phyloP scores from a whole-genome alignment of 257 asterid genomes.

The Phtheirospermum japonicum region DNA sequence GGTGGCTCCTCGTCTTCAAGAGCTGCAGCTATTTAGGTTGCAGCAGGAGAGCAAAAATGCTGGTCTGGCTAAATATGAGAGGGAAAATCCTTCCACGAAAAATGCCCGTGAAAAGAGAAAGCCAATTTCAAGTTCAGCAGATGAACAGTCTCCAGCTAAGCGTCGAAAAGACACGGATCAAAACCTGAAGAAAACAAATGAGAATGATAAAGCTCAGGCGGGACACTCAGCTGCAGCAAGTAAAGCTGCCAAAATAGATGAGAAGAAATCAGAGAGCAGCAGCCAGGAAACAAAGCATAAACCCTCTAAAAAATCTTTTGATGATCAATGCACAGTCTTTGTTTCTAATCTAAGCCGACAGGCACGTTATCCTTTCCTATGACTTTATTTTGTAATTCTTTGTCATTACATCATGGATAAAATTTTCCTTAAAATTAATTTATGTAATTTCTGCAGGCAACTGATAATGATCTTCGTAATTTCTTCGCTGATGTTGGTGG shows the following conservation, averaged over 20 bases:
- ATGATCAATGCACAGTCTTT: slow-evolving; percentile 90
- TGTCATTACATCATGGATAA: slow-evolving; percentile 18
- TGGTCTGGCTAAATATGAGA: slow-evolving; percentile 41
- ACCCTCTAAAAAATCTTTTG: slow-evolving; percentile 50
- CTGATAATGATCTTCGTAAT: slow-evolving; percentile 51
- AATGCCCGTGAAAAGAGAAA: slow-evolving; percentile 77
- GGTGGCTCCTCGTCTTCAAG: slow-evolving; percentile 97
- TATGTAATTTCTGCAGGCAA: slow-evolving; percentile 52
- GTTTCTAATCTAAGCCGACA: slow-evolving; percentile 64
- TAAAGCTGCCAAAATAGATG: slow-evolving; percentile 37
- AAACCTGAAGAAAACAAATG: slow-evolving; percentile 35
- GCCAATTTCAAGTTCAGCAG: slow-evolving; percentile 39
- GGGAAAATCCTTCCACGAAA: slow-evolving; percentile 47
- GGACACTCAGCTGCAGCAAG: slow-evolving; percentile 39
- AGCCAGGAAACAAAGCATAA: slow-evolving; percentile 40
- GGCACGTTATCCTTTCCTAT: slow-evolving; percentile 41
- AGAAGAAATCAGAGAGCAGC: slow-evolving; percentile 35
- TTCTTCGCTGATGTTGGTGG: slow-evolving; percentile 93
- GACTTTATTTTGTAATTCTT: slow-evolving; percentile 17
- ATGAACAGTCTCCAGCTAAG: slow-evolving; percentile 62
- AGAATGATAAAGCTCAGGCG: slow-evolving; percentile 39
- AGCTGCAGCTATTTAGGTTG: slow-evolving; percentile 66
- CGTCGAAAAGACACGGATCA: slow-evolving; percentile 55
- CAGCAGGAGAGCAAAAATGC: slow-evolving; percentile 70
- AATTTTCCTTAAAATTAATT: slow-evolving; percentile 5